Percentiles rank a stretch among this genome's conserved stretches.
phyloP scores from a whole-genome alignment of 1,284 basidiomycete species.

The Puccinia polysora region DNA sequence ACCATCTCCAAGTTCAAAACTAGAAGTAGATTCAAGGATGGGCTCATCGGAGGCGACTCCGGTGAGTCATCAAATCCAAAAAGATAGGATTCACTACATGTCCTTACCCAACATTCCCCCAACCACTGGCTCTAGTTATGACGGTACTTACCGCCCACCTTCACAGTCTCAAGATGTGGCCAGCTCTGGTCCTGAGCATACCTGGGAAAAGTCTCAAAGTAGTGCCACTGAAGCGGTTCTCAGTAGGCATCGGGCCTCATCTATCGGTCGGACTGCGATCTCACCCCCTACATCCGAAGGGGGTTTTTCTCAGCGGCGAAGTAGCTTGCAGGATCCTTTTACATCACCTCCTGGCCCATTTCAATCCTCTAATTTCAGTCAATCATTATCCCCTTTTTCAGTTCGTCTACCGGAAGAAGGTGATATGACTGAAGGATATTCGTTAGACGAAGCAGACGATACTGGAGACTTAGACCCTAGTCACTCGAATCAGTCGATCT shows the following conservation, averaged over 20 bases:
- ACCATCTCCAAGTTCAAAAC: background rate
- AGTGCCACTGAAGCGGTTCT: constrained; percentile 1
- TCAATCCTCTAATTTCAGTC: background rate
- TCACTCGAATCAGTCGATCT: background rate
- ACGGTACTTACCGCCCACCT: constrained; percentile 11
- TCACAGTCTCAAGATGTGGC: constrained; percentile 11
- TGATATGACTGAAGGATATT: constrained; percentile 39
- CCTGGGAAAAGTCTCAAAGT: constrained; percentile 20
- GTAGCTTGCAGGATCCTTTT: background rate
- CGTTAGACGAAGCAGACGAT: constrained; percentile 25
- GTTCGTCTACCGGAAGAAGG: constrained; percentile 24
- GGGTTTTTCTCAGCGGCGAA: background rate
- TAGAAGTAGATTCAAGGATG: background rate
- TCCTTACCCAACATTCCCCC: constrained; percentile 22
- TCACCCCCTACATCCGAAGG: background rate
- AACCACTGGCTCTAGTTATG: background rate
- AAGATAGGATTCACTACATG: constrained; percentile 36
- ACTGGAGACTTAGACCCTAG: background rate
- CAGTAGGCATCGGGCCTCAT: background rate
- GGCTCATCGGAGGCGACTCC: constrained; percentile 8
- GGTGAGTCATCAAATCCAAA: background rate
- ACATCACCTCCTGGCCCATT: background rate
- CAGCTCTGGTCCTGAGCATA: background rate
- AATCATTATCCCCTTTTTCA: constrained; percentile 11
- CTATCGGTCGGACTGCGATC: background rate